Base-by-base conservation (phyloP, 1,284 basidiomycete genomes). In the Puccinia coronata region DNA sequence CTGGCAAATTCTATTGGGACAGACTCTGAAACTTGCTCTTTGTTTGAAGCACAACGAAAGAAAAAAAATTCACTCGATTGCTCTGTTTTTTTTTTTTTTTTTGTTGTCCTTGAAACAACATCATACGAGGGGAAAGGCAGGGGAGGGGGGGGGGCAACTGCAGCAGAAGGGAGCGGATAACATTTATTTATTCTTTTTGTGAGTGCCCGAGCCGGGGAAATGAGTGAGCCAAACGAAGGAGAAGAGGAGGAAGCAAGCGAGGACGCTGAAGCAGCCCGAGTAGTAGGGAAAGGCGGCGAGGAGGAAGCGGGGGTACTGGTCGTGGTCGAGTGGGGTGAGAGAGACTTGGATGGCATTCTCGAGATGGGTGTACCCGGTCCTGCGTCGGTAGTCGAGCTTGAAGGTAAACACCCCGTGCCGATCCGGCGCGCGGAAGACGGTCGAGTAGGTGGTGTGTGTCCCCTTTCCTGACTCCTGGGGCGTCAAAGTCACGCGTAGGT, bases 371-470 rank as follows among this genome's bases (percentile, higher is more conserved):
- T 83, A 20, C 23, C 61, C 47, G 36, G 43, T 74, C 18, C 57
- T 12, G 75, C 96, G 91, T 86, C 93, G 94, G 88, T 94, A 92
- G 87, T 96, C 90, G 63, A 98, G 88, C 36, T 93, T 89, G 86
- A 99, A 96, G 85, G 98, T 98, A 90, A 97, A 99, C 18, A 99
- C 97, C 63, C 97, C 96, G 86, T 99, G 97, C 80, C 95, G 88
- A 87, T 98, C 96, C 2, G 96, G 96, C 2, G 92, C 91, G 59
- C 91, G 90, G 90, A 99, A 96, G 1, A 89, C 90, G 3, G 92
- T 89, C 14, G 89, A 88, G 74, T 28, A 84, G 80, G n/a, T 83
- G 71, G 43, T 43, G 71, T 77, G 80, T 91, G 92, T 3, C 91
- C 89, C 49, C 86, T 83, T 5, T 88, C 88, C 16, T 87, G 82